Base-by-base conservation (phyloP, 768 basidiomycete species). In the Boletus eberwhitei region DNA sequence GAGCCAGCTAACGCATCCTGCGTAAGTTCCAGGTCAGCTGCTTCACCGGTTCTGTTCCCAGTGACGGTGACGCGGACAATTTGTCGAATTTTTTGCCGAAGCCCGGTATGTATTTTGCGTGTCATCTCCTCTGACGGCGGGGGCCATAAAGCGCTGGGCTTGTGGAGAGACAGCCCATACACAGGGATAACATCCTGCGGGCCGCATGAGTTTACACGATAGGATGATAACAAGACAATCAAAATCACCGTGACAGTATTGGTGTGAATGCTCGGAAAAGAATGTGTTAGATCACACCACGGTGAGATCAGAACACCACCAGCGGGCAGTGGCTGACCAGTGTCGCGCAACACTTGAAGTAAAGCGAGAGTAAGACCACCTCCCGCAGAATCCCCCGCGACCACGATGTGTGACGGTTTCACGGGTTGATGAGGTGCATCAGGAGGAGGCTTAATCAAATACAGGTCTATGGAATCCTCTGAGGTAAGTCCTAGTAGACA, bases 251-350 rank as follows among this genome's bases (percentile, higher is more conserved):
- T 93, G 4, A 82, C 77, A 2, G 91, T 93, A 68, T 98, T 98
- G 37, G 78, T 74, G 63, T 91, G 81, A 43, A 95, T 80, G 62
- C 90, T 93, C 0, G 93, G 90, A 70, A 98, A 98, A 0, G 91
- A 94, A 69, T 98, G 97, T 0, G 92, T 95, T n/a, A 98, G 73
- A 70, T 89, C 88, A 60, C 81, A 89, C 90, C 96, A 98, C 0
- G 97, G 97, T 26, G 91, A 94, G 59, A 98, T 88, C 38, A 98
- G 74, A 17, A 96, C 77, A 1, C 85, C 93, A 8, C 93, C 97
- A 3, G 93, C 91, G 4, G 95, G 96, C 42, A 81, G 59, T 6
- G 93, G 93, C 22, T 95, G 75, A 3, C 83, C 86, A 1, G 80
- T 73, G 69, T 99, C 97, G 16, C 97, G 88, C 44, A 99, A 81